These are phyloP conservation scores for Xylariaceae sp. DNA, from an alignment of 2,329 filamentous ascomycete species.

Conservation along the genomic window DNA sequence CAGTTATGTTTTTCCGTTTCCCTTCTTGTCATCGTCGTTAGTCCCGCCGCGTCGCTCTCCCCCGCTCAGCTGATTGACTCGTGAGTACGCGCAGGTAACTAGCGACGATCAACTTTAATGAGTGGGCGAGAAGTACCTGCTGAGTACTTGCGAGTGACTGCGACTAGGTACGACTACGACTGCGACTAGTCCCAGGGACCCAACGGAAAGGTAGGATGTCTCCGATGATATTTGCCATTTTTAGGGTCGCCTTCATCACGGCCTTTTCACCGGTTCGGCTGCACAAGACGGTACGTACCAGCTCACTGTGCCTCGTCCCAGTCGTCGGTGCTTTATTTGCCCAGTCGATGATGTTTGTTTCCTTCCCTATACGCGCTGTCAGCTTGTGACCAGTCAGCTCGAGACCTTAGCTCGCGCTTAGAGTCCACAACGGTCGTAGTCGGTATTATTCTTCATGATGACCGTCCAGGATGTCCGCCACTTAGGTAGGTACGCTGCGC, in stretches of 20 bases:
- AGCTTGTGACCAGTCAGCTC: conserved; percentile 11
- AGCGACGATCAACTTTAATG: not conserved
- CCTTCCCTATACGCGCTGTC: conserved; percentile 11
- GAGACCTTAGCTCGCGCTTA: conserved; percentile 14
- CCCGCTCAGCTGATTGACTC: conserved; percentile 13
- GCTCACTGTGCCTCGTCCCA: conserved; percentile 2
- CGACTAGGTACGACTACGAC: no score
- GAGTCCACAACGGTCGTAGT: conserved; percentile 10
- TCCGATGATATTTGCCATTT: not conserved
- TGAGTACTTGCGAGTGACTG: not conserved
- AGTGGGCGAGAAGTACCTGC: not conserved
- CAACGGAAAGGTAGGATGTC: not conserved
- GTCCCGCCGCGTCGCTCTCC: conserved; percentile 6
- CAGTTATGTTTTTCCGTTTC: not conserved
- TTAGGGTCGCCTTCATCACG: conserved; percentile 4
- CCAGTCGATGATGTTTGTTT: conserved; percentile 2
- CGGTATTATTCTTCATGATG: conserved; percentile 7
- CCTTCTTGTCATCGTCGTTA: conserved; percentile 4
- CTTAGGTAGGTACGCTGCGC: not conserved
- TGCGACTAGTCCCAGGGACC: not conserved
- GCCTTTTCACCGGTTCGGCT: not conserved
- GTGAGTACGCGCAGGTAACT: not conserved
- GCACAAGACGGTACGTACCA: not conserved
- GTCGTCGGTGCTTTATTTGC: not conserved
- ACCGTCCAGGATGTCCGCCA: conserved; percentile 13